These are phyloP conservation scores for Curvularia hawaiiensis DNA, from an alignment of 2,329 filamentous ascomycete species.

Conservation along the genomic window DNA sequence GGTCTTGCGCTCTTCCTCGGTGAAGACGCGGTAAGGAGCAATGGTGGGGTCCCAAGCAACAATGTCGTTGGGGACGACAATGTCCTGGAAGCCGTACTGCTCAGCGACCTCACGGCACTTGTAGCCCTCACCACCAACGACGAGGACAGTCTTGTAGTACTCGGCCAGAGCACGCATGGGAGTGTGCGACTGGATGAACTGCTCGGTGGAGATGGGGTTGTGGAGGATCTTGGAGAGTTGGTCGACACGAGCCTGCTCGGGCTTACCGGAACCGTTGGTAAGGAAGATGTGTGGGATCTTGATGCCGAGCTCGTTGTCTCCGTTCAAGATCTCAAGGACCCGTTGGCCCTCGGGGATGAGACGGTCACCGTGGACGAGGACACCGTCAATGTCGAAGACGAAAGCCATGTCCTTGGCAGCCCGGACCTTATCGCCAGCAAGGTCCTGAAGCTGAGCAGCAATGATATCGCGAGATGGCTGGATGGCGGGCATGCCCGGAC, in stretches of 20 bases:
- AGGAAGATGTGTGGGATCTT: constrained; percentile 78
- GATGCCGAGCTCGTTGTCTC: constrained; percentile 77
- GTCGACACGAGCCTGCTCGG: constrained; percentile 66
- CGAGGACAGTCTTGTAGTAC: constrained; percentile 77
- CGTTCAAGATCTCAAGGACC: constrained; percentile 73
- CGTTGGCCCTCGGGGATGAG: constrained; percentile 70
- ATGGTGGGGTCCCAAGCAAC: constrained; percentile 71
- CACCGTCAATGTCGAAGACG: constrained; percentile 79
- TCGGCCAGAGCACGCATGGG: constrained; percentile 77
- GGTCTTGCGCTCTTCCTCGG: constrained; percentile 68
- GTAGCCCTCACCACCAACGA: constrained; percentile 77
- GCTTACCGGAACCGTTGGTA: constrained; percentile 76
- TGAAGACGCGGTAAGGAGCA: constrained; percentile 71
- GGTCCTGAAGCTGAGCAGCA: constrained; percentile 71
- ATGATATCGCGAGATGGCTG: constrained; percentile 70
- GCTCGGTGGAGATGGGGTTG: constrained; percentile 69
- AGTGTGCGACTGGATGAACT: constrained; percentile 79
- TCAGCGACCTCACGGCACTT: constrained; percentile 75
- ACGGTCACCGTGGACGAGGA: constrained; percentile 74
- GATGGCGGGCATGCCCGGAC: constrained; percentile 63
- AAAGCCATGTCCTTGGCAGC: constrained; percentile 81
- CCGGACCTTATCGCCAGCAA: constrained; percentile 67
- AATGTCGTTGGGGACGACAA: constrained; percentile 75
- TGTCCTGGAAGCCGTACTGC: constrained; percentile 74
- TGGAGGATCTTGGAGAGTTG: constrained; percentile 71